These are phyloP conservation scores for Monilinia laxa DNA, from an alignment of 2,329 filamentous ascomycete species.

Conservation along the genomic window DNA sequence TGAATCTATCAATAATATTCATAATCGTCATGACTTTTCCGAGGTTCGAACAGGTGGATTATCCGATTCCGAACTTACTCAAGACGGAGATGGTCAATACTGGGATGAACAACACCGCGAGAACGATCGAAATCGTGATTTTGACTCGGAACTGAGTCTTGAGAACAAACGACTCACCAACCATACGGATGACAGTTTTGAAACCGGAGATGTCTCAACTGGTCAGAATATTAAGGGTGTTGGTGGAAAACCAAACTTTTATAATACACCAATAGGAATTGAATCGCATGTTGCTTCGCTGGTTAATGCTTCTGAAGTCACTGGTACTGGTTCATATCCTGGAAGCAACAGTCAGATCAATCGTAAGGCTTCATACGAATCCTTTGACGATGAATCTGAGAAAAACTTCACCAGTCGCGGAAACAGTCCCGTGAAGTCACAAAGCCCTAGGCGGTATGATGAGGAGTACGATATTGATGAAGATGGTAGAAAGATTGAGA, in stretches of 20 bases:
- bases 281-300: conserved; percentile 91
- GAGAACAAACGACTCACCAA: conserved; percentile 55
- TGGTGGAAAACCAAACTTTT: conserved; percentile 72
- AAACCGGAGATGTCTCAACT: conserved; percentile 54
- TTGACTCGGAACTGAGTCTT: conserved; percentile 55
- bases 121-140: conserved; percentile 46
- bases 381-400: conserved; percentile 41
- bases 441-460: conserved; percentile 35
- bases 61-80: conserved; percentile 49
- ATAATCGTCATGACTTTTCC: conserved; percentile 40
- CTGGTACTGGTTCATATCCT: conserved; percentile 52
- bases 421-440: conserved; percentile 48
- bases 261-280: conserved; percentile 69
- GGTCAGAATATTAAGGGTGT: conserved; percentile 70
- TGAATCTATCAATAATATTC: conserved; percentile 36
- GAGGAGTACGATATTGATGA: conserved; percentile 41
- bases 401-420: conserved; percentile 40
- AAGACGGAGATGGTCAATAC: conserved; percentile 41
- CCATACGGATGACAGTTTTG: conserved; percentile 57
- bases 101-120: conserved; percentile 41
- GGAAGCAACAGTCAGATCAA: conserved; percentile 44
- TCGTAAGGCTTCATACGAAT: conserved; percentile 39
- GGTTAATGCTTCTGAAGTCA: conserved; percentile 74
- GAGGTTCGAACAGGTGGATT: conserved; percentile 40
- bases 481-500: conserved; percentile 39